phyloP scores from a whole-genome alignment of 768 basidiomycete species.

The Podaxis rugospora region DNA sequence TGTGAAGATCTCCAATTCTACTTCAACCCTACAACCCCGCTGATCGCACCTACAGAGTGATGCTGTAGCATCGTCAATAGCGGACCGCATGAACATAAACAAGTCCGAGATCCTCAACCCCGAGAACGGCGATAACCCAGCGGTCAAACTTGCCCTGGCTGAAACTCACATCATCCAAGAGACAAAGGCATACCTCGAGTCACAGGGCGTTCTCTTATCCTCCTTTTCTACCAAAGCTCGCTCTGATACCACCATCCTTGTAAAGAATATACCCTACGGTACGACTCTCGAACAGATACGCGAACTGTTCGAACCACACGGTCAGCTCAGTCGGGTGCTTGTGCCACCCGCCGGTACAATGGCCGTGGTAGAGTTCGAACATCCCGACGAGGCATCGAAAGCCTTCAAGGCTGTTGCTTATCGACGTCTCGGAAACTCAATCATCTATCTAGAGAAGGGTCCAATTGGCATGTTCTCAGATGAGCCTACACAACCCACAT shows the following conservation, averaged over 20 bases:
- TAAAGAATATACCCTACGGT: slow-evolving; percentile 96
- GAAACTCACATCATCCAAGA: slow-evolving; percentile 96
- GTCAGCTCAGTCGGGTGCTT: slow-evolving; percentile 63
- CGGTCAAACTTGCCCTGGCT: slow-evolving; percentile 92
- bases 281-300: slow-evolving; percentile 73
- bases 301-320: slow-evolving; percentile 75
- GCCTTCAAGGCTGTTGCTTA: slow-evolving; percentile 86
- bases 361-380: slow-evolving; percentile 85
- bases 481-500: slow-evolving; percentile 16
- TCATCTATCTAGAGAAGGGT: slow-evolving; percentile 92
- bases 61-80: slow-evolving; percentile 87
- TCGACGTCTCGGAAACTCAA: slow-evolving; percentile 79
- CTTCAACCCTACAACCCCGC: slow-evolving; percentile 8
- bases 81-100: slow-evolving; percentile 79
- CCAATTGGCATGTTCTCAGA: slow-evolving; percentile 78
- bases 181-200: slow-evolving; percentile 86
- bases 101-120: slow-evolving; percentile 89
- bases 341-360: slow-evolving; percentile 92
- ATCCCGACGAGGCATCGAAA: slow-evolving; percentile 60
- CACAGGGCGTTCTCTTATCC: slow-evolving; percentile 62
- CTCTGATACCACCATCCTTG: slow-evolving; percentile 81
- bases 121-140: slow-evolving; percentile 67
- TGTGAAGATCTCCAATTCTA: slow-evolving; percentile 49
- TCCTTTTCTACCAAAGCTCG: slow-evolving; percentile 49
- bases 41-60: slow-evolving; percentile 59